Evolutionary conservation across 768 basidiomycete species (phyloP).

Genomic region (Termitomyces sp.): DNA sequence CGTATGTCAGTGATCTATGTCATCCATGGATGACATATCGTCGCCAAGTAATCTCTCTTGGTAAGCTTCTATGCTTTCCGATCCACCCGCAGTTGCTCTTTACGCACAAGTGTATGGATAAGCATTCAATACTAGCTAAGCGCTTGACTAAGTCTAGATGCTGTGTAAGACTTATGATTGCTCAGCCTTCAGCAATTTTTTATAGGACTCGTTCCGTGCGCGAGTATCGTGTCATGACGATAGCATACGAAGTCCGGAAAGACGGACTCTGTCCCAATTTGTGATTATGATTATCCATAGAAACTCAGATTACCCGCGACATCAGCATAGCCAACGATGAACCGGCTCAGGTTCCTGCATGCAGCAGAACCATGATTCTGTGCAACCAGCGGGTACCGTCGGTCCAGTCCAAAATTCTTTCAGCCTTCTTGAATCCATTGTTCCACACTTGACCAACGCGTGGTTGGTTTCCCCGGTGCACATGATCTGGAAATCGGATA

Average conservation of each 20-base stretch:
- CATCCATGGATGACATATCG: too few relatives aligned
- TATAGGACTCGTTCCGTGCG: neutral
- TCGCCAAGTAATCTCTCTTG: neutral
- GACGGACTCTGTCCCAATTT: neutral
- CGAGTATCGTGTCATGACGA: neutral
- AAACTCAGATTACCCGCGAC: neutral
- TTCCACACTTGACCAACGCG: neutral
- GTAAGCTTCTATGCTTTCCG: neutral
- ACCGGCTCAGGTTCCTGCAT: neutral
- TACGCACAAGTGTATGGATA: neutral
- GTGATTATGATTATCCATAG: too few relatives aligned
- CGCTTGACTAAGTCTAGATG: neutral
- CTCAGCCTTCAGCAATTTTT: neutral
- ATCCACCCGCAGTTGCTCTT: neutral
- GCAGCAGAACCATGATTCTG: neutral
- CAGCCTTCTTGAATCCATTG: neutral
- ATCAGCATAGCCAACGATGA: neutral
- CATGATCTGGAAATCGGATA: neutral
- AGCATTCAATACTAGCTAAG: neutral
- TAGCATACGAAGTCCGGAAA: neutral
- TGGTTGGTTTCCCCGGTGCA: neutral
- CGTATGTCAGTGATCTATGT: neutral
- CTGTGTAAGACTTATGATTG: neutral
- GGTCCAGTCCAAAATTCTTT: neutral
- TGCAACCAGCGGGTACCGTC: neutral